These are phyloP conservation scores for Fomitopsis serialis DNA, from an alignment of 768 basidiomycete species.

Conservation along the genomic window DNA sequence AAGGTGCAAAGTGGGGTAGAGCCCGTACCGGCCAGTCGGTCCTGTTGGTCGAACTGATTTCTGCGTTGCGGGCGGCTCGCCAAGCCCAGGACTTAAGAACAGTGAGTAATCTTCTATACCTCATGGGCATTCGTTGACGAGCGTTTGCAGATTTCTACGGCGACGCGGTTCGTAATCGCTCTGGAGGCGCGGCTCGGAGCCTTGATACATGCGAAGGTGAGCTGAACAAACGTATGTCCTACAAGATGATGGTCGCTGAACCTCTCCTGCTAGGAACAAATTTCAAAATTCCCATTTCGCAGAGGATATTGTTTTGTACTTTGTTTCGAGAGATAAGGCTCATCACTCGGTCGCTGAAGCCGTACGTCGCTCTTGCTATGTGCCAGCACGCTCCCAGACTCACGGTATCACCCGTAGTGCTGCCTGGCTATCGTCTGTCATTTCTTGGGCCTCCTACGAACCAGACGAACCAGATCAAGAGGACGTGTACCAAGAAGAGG, in stretches of 20 bases:
- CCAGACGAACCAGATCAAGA: constrained; percentile 31
- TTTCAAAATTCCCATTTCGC: constrained; percentile 44
- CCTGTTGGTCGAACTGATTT: constrained; percentile 57
- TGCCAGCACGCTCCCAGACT: neutral
- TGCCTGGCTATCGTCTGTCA: constrained; percentile 20
- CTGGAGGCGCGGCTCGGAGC: constrained; percentile 54
- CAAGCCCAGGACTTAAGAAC: constrained; percentile 35
- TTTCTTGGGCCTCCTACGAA: constrained; percentile 30
- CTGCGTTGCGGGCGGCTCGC: constrained; percentile 39
- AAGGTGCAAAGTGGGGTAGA: constrained; percentile 32
- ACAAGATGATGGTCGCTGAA: constrained; percentile 1
- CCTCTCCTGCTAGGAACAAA: constrained; percentile 43
- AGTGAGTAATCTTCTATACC: constrained; percentile 21
- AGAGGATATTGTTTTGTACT: constrained; percentile 53
- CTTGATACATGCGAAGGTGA: constrained; percentile 54
- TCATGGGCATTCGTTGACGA: neutral
- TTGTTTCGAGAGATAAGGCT: constrained; percentile 63
- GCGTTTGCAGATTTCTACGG: constrained; percentile 1
- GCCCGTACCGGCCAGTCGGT: constrained; percentile 59
- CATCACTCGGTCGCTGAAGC: constrained; percentile 55
- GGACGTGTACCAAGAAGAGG: constrained; percentile 21
- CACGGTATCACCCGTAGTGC: neutral
- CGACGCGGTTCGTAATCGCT: constrained; percentile 37
- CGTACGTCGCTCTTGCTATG: constrained; percentile 32
- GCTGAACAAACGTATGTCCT: neutral